A percentile compares a stretch with the other conserved stretches of the same genome.
Evolutionary conservation across 2,329 filamentous ascomycete genomes (phyloP).

Genomic region (Botrytis pseudocinerea): DNA sequence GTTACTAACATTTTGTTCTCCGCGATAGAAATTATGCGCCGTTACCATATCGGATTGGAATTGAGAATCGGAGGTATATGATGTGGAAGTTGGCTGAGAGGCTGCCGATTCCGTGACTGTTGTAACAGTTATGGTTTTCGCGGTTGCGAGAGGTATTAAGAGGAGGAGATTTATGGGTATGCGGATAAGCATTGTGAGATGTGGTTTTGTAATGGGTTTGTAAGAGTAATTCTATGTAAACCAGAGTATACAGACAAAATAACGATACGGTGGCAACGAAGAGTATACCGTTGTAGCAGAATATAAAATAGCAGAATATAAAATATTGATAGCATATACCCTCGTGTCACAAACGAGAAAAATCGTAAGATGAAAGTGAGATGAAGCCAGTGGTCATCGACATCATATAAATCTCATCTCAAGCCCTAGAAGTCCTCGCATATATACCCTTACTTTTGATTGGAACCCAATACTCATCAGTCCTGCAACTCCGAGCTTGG

Average conservation of each 20-base stretch:
- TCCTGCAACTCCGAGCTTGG: background rate
- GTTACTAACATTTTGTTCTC: slow-evolving; percentile 58
- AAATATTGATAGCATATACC: background rate
- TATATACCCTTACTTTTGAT: background rate
- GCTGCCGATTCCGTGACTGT: background rate
- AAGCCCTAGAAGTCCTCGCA: background rate
- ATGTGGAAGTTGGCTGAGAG: slow-evolving; percentile 30
- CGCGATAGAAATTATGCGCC: slow-evolving; percentile 66
- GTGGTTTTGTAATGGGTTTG: background rate
- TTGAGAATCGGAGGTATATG: slow-evolving; percentile 45
- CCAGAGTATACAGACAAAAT: background rate
- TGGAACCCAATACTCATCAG: background rate
- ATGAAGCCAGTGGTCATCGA: background rate
- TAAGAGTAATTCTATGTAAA: background rate
- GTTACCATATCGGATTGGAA: slow-evolving; percentile 59
- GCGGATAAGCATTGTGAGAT: background rate
- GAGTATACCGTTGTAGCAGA: background rate
- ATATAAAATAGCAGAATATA: background rate
- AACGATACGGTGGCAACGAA: background rate
- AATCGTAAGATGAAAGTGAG: background rate
- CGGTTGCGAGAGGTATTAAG: background rate
- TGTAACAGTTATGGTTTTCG: background rate
- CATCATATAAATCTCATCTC: background rate
- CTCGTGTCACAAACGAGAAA: background rate
- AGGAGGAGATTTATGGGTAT: background rate